These are phyloP conservation scores for Panicum miliaceum DNA, from an alignment of 176 grass and related monocot genomes.

Conservation along the genomic window DNA sequence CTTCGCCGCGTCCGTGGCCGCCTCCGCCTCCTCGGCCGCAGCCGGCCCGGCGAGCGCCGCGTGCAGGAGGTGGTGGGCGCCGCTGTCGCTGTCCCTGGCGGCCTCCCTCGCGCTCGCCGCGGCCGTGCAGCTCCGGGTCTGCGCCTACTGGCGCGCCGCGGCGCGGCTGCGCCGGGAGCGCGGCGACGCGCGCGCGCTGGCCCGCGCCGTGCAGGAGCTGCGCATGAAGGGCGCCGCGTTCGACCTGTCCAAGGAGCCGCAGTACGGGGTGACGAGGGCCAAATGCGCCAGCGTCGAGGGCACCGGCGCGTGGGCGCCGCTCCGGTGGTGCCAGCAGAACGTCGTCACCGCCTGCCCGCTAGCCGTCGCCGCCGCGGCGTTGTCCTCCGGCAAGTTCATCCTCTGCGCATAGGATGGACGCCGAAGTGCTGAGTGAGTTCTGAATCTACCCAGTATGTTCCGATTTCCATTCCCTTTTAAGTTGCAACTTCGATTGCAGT, in stretches of 20 bases:
- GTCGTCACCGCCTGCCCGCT: slow-evolving; percentile 70
- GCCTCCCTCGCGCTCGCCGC: slow-evolving; percentile 74
- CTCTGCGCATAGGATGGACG: slow-evolving; percentile 55
- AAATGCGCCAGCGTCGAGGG: slow-evolving; percentile 87
- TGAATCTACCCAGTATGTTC: background rate
- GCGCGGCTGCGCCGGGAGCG: slow-evolving; percentile 62
- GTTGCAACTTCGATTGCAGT: background rate
- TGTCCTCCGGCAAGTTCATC: slow-evolving; percentile 65
- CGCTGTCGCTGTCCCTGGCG: slow-evolving; percentile 56
- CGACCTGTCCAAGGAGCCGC: slow-evolving; percentile 90
- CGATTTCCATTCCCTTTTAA: no score
- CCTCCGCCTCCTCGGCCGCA: background rate
- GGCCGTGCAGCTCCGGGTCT: slow-evolving; percentile 66
- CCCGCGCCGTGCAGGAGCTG: slow-evolving; percentile 76
- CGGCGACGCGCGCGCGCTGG: slow-evolving; percentile 66
- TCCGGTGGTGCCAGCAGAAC: slow-evolving; percentile 74
- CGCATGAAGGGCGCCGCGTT: slow-evolving; percentile 75
- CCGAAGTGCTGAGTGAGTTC: background rate
- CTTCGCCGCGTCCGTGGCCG: slow-evolving; percentile 64
- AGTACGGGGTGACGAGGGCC: slow-evolving; percentile 61
- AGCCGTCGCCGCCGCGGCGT: slow-evolving; percentile 53
- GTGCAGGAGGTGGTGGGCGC: slow-evolving; percentile 81
- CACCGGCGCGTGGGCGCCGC: slow-evolving; percentile 50
- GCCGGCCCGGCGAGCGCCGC: background rate
- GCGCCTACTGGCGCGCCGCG: slow-evolving; percentile 68